Percentiles rank a stretch among this genome's conserved stretches.
Conservation (phyloP, 768 basidiomycete genomes). For the Termitomyces heimii region DNA sequence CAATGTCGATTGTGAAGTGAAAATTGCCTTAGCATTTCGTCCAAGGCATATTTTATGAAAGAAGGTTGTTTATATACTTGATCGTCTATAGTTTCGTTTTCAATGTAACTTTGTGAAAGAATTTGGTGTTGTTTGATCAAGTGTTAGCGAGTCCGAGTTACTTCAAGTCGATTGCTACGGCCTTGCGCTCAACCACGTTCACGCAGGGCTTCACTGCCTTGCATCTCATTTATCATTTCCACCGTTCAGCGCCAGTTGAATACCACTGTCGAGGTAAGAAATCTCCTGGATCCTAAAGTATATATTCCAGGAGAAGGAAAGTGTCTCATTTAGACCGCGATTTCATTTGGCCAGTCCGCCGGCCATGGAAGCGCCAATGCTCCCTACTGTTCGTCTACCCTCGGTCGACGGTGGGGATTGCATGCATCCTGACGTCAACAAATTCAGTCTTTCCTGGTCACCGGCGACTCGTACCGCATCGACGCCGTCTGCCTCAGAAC, state of each 20-base stretch:
- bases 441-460: conserved; percentile 58
- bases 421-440: conserved; percentile 43
- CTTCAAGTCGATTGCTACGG: background rate
- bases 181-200: conserved; percentile 5
- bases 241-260: background rate
- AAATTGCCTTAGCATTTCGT: background rate
- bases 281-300: background rate
- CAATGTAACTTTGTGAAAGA: conserved; percentile 7
- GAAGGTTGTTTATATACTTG: background rate
- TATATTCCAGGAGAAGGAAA: background rate
- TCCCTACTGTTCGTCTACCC: conserved; percentile 49
- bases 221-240: background rate
- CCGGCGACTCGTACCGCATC: conserved; percentile 35
- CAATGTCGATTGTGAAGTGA: background rate
- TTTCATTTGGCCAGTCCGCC: conserved; percentile 8
- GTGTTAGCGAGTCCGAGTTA: conserved; percentile 7
- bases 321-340: background rate
- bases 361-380: conserved; percentile 29
- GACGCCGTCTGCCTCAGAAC: conserved; percentile 32
- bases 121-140: conserved; percentile 30
- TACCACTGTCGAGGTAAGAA: conserved; percentile 6
- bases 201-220: conserved; percentile 8
- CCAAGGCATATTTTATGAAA: background rate
- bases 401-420: conserved; percentile 35
- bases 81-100: background rate